Evolutionary conservation across 108 stramenopile species (phyloP), one percentile per base, ranked within the genome.

Genomic region (Pseudonitzschia pungens): DNA sequence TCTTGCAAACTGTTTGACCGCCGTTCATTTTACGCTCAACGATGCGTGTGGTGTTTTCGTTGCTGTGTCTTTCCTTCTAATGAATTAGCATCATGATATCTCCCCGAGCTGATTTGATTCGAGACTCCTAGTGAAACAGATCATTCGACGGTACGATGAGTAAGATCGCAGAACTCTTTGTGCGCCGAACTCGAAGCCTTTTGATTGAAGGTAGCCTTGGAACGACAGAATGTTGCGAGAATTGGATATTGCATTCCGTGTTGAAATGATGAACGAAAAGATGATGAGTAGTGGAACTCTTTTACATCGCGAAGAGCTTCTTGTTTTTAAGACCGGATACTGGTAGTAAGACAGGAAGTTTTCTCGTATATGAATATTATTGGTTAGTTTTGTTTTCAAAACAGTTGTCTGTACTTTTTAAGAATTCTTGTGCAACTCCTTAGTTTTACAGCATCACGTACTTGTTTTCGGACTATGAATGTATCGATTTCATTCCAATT

Each of bases 1-100:
- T 43, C 53, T 50, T 66, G 64, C 83, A 84, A 20, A 65, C 29
- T 24, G 24, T 15, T n/a, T 42, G 29, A 14, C 32, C 26, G 12
- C 33, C 12, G 15, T 62, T 41, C 60, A 62, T 62, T 41, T 62
- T 62, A 4, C 54, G 10, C 26, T 55, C 54, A 55, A 51, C 7
- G 16, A 51, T 51, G 54, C 54, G 20, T 21, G 24, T 20, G 26
- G 26, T 55, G 4, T 55, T 55, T 20, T 55, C n/a, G 45, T 48
- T 48, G 3, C 18, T 48, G 45, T 48, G 1, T 48, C 45, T 12
- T 4, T 48, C 14, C 45, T 48, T 48, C 45, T 48, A 48, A 48
- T 48, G 45, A 48, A 48, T 18, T 18, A 4, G 45, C 45, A 48
- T 48, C 45, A 48, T 48, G 45, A 18, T 48, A 8, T 48, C 45